Evolutionary conservation across 768 basidiomycete genomes (phyloP).

Genomic region (Tylopilus intermedius): DNA sequence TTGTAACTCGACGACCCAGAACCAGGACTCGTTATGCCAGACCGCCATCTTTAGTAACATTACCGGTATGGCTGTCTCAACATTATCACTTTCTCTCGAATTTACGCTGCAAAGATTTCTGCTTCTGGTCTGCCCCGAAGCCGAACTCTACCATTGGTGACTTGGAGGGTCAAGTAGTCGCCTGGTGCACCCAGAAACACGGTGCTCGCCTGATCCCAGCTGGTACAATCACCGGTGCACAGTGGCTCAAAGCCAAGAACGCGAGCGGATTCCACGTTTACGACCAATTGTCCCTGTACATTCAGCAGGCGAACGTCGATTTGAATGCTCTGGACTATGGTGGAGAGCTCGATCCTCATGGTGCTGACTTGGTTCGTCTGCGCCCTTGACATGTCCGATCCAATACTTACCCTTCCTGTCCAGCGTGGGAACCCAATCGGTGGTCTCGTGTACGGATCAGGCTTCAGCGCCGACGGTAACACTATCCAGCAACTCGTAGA

Average conservation of each 20-base stretch:
- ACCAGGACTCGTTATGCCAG: conserved; percentile 61
- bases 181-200: conserved; percentile 66
- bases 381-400: conserved; percentile 5
- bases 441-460: conserved; percentile 61
- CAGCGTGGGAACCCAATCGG: conserved; percentile 81
- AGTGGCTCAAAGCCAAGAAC: conserved; percentile 52
- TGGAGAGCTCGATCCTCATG: conserved; percentile 75
- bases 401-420: conserved; percentile 5
- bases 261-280: conserved; percentile 30
- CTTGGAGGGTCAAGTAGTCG: conserved; percentile 62
- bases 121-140: conserved; percentile 54
- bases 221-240: conserved; percentile 59
- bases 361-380: conserved; percentile 54
- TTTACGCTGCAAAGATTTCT: conserved; percentile 52
- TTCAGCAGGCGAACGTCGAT: conserved; percentile 60
- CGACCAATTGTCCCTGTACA: conserved; percentile 54
- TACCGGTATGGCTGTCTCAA: conserved; percentile 24
- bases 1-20: conserved; percentile 66
- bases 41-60: conserved; percentile 60
- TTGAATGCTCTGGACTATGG: conserved; percentile 52
- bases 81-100: conserved; percentile 18
- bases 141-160: conserved; percentile 55
- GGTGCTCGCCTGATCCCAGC: conserved; percentile 69
- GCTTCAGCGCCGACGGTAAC: conserved; percentile 39
- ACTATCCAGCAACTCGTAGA: conserved; percentile 52